Evolutionary conservation across 176 grass and related monocot genomes (phyloP).

Genomic region (Rhynchospora pubera): DNA sequence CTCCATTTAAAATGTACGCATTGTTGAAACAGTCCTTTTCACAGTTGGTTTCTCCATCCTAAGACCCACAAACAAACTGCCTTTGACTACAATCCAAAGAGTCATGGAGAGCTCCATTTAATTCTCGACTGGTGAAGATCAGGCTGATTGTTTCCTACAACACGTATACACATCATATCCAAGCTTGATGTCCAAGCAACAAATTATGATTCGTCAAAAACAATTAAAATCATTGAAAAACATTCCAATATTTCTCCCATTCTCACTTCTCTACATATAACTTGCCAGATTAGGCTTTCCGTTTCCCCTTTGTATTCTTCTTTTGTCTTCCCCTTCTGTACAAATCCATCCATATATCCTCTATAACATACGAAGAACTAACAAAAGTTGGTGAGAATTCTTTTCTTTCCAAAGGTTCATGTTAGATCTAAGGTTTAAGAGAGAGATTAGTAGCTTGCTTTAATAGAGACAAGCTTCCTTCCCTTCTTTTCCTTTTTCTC

Average conservation of each 20-base stretch:
- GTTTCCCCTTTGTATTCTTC: conserved; percentile 17
- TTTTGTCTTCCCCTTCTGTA: neutral
- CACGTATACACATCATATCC: conserved; percentile 45
- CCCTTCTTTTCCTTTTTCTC: conserved; percentile 69
- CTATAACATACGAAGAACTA: neutral
- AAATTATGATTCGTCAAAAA: conserved; percentile 31
- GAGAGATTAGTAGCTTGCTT: conserved; percentile 36
- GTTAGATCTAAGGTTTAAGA: conserved; percentile 12
- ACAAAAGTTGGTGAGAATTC: conserved; percentile 66
- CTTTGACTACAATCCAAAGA: neutral
- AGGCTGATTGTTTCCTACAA: neutral
- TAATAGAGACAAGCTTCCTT: conserved; percentile 75
- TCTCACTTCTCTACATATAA: conserved; percentile 22
- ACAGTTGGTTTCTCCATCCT: conserved; percentile 5
- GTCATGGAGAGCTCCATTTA: neutral
- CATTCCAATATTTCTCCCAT: neutral
- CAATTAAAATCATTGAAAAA: neutral
- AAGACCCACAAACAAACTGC: neutral
- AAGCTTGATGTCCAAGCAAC: conserved; percentile 71
- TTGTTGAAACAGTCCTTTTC: conserved; percentile 14
- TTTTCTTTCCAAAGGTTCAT: conserved; percentile 39
- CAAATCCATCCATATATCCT: neutral
- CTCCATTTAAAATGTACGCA: conserved; percentile 1
- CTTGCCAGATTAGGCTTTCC: conserved; percentile 11
- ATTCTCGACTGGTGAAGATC: neutral